These are phyloP conservation scores for Erythrophleum fordii DNA, from an alignment of 306 rosid genomes.

Conservation along the genomic window DNA sequence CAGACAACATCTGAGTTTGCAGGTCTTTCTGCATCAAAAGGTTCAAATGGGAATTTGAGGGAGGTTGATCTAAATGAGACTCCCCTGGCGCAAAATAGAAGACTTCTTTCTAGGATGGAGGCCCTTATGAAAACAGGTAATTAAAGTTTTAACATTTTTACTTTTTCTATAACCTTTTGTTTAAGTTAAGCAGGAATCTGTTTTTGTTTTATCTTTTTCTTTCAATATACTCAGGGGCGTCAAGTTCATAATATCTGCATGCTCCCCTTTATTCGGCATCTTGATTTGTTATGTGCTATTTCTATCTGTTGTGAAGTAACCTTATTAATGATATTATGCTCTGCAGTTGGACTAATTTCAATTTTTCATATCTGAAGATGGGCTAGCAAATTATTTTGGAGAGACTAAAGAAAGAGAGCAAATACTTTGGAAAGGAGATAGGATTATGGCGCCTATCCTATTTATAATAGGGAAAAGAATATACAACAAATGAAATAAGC, in stretches of 20 bases:
- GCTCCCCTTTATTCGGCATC: neutral
- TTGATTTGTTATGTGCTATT: neutral
- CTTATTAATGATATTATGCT: neutral
- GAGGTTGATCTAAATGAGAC: constrained; percentile 92
- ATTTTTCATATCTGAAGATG: too few species aligned
- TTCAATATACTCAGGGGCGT: neutral
- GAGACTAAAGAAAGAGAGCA: neutral
- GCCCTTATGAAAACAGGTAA: constrained; percentile 89
- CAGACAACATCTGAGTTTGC: constrained; percentile 55
- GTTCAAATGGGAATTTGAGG: constrained; percentile 68
- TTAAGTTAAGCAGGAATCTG: neutral
- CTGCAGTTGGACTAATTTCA: too few species aligned
- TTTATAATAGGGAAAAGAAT: neutral
- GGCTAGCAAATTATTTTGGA: too few species aligned
- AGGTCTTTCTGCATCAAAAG: constrained; percentile 57
- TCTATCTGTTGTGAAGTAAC: neutral
- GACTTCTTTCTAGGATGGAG: constrained; percentile 67
- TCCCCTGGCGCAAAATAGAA: constrained; percentile 62
- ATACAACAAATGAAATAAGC: neutral
- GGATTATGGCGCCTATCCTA: neutral
- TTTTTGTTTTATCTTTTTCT: neutral
- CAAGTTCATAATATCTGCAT: neutral
- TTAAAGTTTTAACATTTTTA: neutral
- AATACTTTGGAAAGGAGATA: neutral
- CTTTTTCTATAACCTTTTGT: neutral